phyloP scores from a whole-genome alignment of 768 basidiomycete species.

The Pulveroboletus frians region DNA sequence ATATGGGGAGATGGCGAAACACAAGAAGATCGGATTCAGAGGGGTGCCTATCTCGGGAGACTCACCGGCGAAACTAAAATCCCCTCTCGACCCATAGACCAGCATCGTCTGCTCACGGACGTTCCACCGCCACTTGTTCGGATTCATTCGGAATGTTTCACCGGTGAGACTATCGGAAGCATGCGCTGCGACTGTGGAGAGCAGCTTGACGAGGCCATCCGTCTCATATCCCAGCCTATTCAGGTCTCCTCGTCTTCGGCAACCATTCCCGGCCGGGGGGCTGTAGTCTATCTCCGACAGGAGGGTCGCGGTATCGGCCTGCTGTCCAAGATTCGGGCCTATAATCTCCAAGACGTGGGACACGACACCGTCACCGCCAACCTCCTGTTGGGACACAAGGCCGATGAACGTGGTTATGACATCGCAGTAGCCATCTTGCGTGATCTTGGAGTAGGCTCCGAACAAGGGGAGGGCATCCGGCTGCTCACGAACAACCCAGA shows the following conservation, averaged over 20 bases:
- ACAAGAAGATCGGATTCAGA: slow-evolving; percentile 85
- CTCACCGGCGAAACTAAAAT: slow-evolving; percentile 53
- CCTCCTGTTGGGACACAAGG: slow-evolving; percentile 87
- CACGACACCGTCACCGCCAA: slow-evolving; percentile 99
- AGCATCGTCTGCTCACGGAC: slow-evolving; percentile 15
- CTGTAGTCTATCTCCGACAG: slow-evolving; percentile 91
- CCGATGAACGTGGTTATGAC: slow-evolving; percentile 91
- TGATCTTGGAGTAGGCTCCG: slow-evolving; percentile 73
- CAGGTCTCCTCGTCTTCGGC: slow-evolving; percentile 36
- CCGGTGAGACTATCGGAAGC: slow-evolving; percentile 95
- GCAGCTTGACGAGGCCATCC: slow-evolving; percentile 95
- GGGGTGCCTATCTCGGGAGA: slow-evolving; percentile 90
- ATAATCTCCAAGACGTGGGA: slow-evolving; percentile 96
- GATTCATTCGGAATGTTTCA: slow-evolving; percentile 98
- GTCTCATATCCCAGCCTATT: slow-evolving; percentile 75
- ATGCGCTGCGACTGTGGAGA: slow-evolving; percentile 99
- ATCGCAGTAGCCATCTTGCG: slow-evolving; percentile 85
- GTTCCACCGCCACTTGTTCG: slow-evolving; percentile 80
- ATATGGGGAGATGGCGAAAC: slow-evolving; percentile 84
- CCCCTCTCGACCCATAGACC: slow-evolving; percentile 35
- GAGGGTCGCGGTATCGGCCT: slow-evolving; percentile 97
- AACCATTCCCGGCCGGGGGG: slow-evolving; percentile 78
- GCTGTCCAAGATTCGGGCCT: slow-evolving; percentile 91
- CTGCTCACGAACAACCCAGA: slow-evolving; percentile 97
- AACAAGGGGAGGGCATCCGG: slow-evolving; percentile 54